Conservation (phyloP, 768 basidiomycete genomes). For the Tulasnella sp. region DNA sequence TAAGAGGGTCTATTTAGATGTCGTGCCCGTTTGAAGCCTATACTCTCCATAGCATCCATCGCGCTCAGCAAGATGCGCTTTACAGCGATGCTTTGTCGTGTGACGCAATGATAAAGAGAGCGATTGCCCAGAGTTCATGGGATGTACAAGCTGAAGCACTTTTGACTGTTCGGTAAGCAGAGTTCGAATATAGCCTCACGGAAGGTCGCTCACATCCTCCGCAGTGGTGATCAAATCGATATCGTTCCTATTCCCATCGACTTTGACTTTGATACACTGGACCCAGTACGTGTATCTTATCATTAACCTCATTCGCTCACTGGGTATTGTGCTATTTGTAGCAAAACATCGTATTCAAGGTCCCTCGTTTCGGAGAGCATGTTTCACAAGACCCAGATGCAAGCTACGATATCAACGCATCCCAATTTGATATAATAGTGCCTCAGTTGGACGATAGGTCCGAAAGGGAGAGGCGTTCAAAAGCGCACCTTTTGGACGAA, state of each 20-base stretch:
- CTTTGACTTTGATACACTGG: slow-evolving; percentile 22
- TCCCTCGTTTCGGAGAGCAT: neutral
- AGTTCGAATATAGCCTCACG: slow-evolving; percentile 11
- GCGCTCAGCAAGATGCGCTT: slow-evolving; percentile 63
- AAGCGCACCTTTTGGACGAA: neutral
- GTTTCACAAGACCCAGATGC: neutral
- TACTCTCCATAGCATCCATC: slow-evolving; percentile 10
- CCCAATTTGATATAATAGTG: neutral
- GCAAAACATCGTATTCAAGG: neutral
- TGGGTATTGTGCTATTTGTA: neutral
- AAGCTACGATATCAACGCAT: slow-evolving; percentile 1
- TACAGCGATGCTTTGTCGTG: slow-evolving; percentile 67
- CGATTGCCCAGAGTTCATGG: slow-evolving; percentile 48
- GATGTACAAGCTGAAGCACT: slow-evolving; percentile 30
- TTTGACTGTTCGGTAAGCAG: slow-evolving; percentile 20
- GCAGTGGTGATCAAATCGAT: slow-evolving; percentile 24
- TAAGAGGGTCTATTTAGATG: slow-evolving; percentile 27
- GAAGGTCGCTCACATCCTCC: neutral
- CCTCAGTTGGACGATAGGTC: neutral
- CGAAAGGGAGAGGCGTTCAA: no score
- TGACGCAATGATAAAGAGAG: slow-evolving; percentile 64
- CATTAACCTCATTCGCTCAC: neutral
- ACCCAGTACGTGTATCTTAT: slow-evolving; percentile 12
- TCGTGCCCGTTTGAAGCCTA: neutral
- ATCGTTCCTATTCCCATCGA: slow-evolving; percentile 21